phyloP scores from a whole-genome alignment of 2,329 filamentous ascomycete species.

The Pseudogymnoascus sp. region DNA sequence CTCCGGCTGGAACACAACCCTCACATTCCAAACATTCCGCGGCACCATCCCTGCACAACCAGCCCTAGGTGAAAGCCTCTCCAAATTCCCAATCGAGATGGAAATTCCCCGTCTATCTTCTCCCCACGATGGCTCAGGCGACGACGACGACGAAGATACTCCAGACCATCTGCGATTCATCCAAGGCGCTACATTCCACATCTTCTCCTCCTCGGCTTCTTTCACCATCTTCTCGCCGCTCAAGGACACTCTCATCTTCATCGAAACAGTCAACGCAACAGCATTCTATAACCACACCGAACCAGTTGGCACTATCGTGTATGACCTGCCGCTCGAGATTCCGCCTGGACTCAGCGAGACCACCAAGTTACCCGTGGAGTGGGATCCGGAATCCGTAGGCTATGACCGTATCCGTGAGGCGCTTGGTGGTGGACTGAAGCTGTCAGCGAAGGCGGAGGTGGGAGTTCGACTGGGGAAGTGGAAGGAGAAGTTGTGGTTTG shows the following conservation, averaged over 20 bases:
- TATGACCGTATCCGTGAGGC: constrained; percentile 75
- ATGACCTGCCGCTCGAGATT: constrained; percentile 65
- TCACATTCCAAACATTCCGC: constrained; percentile 65
- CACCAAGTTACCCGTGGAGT: constrained; percentile 73
- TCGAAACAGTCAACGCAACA: constrained; percentile 75
- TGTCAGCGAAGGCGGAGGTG: constrained; percentile 72
- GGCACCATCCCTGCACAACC: constrained; percentile 68
- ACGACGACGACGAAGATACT: constrained; percentile 33
- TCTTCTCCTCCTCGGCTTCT: constrained; percentile 76
- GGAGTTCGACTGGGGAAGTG: constrained; percentile 68
- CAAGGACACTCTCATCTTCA: constrained; percentile 59
- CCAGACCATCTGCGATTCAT: constrained; percentile 56
- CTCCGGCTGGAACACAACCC: constrained; percentile 76
- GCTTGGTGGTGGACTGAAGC: constrained; percentile 67
- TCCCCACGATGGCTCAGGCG: constrained; percentile 38
- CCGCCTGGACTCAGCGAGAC: constrained; percentile 65
- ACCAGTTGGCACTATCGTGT: constrained; percentile 67
- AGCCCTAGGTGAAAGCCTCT: constrained; percentile 62
- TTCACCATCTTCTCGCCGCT: constrained; percentile 80
- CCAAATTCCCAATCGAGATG: constrained; percentile 62
- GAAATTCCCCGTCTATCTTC: constrained; percentile 59
- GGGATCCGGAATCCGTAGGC: constrained; percentile 68
- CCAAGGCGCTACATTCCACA: constrained; percentile 74
- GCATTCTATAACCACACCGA: constrained; percentile 78
- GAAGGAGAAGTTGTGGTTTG: constrained; percentile 63